Base-by-base conservation (phyloP, 768 basidiomycete species). In the Lentinula sp. region DNA sequence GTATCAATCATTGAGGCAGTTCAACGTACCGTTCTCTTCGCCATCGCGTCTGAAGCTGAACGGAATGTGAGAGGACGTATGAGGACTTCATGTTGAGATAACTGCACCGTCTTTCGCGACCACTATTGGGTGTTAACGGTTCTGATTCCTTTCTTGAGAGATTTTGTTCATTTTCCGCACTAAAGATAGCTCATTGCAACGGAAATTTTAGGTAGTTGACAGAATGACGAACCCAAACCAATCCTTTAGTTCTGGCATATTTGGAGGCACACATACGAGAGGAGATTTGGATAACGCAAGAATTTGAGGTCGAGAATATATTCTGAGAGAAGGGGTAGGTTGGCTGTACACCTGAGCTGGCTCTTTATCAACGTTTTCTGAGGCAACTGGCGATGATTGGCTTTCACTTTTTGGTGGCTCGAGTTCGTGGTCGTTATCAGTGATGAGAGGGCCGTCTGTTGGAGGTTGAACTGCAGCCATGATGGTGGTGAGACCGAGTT, bases 171-270 rank as follows among this genome's bases (percentile, higher is more conserved):
- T 81, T 86, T 78, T 90, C 86, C 41, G 74, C 74, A 36, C 81
- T 83, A 63, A 20, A 64, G 55, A 20, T 12, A 59, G 67, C 59
- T 72, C 61, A 54, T 73, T 78, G 64, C 64, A 42, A 28, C 28
- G 62, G 61, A 62, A 61, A 64, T 56, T 41, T 56, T 35, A 58
- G 42, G 57, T 52, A 61, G 37, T 13, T 13, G 7, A 39, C 13
- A 42, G n/a, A 63, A 61, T 57, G 42, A 77, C 85, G 62, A 71
- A 94, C 92, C 92, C 92, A 74, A 93, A 94, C 92, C 92, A 94
- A 50, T 88, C 85, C 75, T 87, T 92, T 56, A 94, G 75, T 50
- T 83, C 78, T 54, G 92, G 92, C 93, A 94, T 93, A 65, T 84
- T 83, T 55, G 76, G 69, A 6, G 93, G 92, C 28, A 79, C 76